A percentile compares a stretch with the other conserved stretches of the same genome.
These are phyloP conservation scores for Plasmodium fragile DNA, from an alignment of 169 alveolate species.

Conservation along the genomic window DNA sequence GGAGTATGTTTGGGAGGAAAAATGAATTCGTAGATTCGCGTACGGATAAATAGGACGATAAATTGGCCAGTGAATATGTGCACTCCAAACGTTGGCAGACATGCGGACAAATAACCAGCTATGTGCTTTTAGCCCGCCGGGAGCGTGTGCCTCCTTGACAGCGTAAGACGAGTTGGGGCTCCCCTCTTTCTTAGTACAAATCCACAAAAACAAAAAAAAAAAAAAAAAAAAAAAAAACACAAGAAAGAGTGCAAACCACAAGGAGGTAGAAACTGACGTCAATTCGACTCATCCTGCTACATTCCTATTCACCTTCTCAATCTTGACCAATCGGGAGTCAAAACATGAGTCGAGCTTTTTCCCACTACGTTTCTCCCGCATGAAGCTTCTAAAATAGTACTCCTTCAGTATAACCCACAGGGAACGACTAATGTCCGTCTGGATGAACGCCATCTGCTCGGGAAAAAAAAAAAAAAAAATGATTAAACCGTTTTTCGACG, in stretches of 20 bases:
- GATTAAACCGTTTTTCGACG: background rate
- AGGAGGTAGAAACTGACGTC: background rate
- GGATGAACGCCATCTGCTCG: slow-evolving; percentile 67
- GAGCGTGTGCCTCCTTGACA: background rate
- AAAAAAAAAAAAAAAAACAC: slow-evolving; percentile 6
- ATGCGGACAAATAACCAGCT: background rate
- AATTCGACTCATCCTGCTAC: background rate
- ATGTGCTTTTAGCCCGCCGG: background rate
- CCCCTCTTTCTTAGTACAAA: background rate
- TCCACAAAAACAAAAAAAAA: slow-evolving; percentile 9
- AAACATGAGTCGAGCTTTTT: background rate
- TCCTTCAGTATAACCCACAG: slow-evolving; percentile 69
- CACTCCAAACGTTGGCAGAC: background rate
- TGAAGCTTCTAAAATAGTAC: slow-evolving; percentile 54
- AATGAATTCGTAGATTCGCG: background rate
- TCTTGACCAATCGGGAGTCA: slow-evolving; percentile 24
- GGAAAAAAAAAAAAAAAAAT: background rate
- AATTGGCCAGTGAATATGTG: background rate
- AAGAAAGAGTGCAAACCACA: background rate
- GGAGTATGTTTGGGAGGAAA: background rate
- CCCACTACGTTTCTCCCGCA: slow-evolving; percentile 18
- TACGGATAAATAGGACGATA: background rate
- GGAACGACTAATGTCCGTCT: slow-evolving; percentile 63
- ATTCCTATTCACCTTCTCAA: slow-evolving; percentile 51
- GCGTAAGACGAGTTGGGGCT: background rate